Evolutionary conservation across 495 filamentous ascomycete species (phyloP).

Genomic region (Xylaria venustula): DNA sequence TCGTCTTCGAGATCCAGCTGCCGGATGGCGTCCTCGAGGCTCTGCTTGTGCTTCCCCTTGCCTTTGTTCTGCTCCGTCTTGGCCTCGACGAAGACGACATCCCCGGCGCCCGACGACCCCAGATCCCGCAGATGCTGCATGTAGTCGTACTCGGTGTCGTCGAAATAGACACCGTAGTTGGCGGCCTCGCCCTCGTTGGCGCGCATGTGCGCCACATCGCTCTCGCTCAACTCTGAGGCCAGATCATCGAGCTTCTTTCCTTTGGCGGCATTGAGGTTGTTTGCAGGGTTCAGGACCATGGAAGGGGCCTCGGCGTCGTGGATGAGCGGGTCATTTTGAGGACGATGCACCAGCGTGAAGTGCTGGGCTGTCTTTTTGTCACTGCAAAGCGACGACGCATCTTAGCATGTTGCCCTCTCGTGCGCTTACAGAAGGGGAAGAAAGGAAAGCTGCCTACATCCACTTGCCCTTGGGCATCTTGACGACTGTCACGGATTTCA

Average conservation of each 20-base stretch:
- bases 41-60: conserved; percentile 63
- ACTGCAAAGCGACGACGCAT: conserved; percentile 43
- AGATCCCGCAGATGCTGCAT: conserved; percentile 98
- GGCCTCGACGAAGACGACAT: conserved; percentile 77
- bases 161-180: conserved; percentile 82
- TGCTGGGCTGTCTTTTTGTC: conserved; percentile 92
- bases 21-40: conserved; percentile 77
- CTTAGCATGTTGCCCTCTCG: neutral
- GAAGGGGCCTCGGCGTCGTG: conserved; percentile 79
- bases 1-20: conserved; percentile 58
- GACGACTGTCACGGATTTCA: conserved; percentile 4
- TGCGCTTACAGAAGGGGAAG: neutral
- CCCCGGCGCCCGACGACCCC: conserved; percentile 48
- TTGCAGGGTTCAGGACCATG: conserved; percentile 69
- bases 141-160: conserved; percentile 94
- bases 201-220: conserved; percentile 57
- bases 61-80: conserved; percentile 59
- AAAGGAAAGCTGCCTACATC: conserved; percentile 64
- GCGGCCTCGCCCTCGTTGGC: conserved; percentile 95
- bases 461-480: conserved; percentile 83
- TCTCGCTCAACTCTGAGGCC: conserved; percentile 68
- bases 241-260: conserved; percentile 69
- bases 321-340: conserved; percentile 94
- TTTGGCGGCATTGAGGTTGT: conserved; percentile 49
- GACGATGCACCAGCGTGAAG: conserved; percentile 91